These are phyloP conservation scores for Taphrina deformans DNA, from an alignment of 1,139 yeast genomes.

Conservation along the genomic window DNA sequence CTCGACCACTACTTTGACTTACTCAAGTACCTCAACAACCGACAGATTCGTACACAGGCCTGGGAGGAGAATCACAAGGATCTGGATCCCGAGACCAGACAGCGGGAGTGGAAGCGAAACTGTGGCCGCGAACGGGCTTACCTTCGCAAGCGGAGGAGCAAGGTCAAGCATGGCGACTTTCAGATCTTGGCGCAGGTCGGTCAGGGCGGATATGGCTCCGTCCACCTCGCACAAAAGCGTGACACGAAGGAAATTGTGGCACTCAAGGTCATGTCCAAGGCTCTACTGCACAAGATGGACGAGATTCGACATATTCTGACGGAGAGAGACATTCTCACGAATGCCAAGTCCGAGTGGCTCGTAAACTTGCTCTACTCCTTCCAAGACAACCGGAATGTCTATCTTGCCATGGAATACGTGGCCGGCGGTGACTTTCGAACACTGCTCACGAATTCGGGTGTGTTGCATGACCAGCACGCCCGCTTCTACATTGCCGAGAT, in stretches of 20 bases:
- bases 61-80: constrained; percentile 51
- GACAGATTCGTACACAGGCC: constrained; percentile 73
- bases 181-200: constrained; percentile 97
- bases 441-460: constrained; percentile 85
- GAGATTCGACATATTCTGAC: constrained; percentile 95
- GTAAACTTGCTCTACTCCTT: constrained; percentile 91
- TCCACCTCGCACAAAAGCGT: constrained; percentile 86
- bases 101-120: constrained; percentile 76
- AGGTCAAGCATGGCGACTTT: constrained; percentile 92
- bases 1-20: constrained; percentile 94
- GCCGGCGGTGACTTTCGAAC: constrained; percentile 99
- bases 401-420: constrained; percentile 97
- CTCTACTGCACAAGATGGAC: constrained; percentile 78
- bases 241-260: constrained; percentile 97
- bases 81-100: constrained; percentile 43
- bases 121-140: constrained; percentile 80
- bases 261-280: constrained; percentile 84
- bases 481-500: constrained; percentile 92
- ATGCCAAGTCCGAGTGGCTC: constrained; percentile 93
- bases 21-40: constrained; percentile 85
- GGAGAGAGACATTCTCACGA: constrained; percentile 93
- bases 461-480: constrained; percentile 90
- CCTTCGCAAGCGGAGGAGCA: constrained; percentile 81
- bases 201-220: constrained; percentile 99
- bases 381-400: constrained; percentile 87